Evolutionary conservation across 208 protist species (phyloP).

Genomic region (Herpetomonas samuelpessoai): DNA sequence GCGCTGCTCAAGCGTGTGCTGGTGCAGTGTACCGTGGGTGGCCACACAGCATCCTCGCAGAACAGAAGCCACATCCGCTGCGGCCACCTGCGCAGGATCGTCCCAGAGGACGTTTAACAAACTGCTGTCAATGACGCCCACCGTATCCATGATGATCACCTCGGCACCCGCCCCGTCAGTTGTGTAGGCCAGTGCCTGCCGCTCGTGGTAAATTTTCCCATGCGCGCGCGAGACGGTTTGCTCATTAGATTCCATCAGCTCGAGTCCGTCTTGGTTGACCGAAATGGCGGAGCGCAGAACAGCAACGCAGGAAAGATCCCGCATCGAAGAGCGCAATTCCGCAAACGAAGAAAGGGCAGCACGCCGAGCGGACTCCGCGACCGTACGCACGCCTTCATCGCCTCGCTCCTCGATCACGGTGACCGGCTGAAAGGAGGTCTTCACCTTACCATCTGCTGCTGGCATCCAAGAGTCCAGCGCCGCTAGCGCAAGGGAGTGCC

Average conservation of each 20-base stretch:
- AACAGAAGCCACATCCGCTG: constrained; percentile 10
- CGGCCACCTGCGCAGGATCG: background rate
- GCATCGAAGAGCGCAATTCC: constrained; percentile 17
- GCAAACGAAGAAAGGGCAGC: constrained; percentile 50
- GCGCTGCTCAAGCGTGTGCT: background rate
- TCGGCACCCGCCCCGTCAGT: constrained; percentile 55
- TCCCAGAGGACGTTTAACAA: background rate
- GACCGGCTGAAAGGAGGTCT: constrained; percentile 36
- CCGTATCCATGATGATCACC: constrained; percentile 43
- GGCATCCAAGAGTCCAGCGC: constrained; percentile 27
- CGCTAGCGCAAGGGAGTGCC: constrained; percentile 16
- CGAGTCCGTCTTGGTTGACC: constrained; percentile 40
- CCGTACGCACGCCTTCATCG: constrained; percentile 21
- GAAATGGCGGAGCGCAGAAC: constrained; percentile 45
- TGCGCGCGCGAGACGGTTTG: constrained; percentile 22
- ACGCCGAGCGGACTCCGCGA: constrained; percentile 25
- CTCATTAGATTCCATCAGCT: constrained; percentile 37
- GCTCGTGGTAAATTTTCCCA: constrained; percentile 33
- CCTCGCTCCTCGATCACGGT: constrained; percentile 60
- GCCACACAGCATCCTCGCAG: constrained; percentile 32
- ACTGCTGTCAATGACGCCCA: constrained; percentile 33
- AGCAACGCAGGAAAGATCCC: constrained; percentile 17
- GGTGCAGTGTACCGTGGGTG: constrained; percentile 19
- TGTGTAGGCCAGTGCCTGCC: constrained; percentile 68
- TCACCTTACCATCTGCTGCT: constrained; percentile 21